These are phyloP conservation scores for Apodospora peruviana DNA, from an alignment of 495 filamentous ascomycete genomes.

Conservation along the genomic window DNA sequence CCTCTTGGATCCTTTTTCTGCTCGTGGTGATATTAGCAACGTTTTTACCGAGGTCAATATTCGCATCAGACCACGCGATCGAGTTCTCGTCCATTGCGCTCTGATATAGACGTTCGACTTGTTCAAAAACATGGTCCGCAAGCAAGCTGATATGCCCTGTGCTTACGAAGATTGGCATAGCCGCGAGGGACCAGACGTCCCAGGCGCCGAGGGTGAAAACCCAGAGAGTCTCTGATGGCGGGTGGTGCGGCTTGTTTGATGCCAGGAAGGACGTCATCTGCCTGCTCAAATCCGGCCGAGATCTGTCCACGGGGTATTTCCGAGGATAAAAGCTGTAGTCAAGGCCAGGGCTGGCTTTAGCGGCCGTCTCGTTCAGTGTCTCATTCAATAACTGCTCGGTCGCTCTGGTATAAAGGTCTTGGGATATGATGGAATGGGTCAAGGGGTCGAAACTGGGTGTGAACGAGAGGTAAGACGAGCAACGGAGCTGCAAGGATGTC, in stretches of 20 bases:
- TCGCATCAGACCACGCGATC: conserved; percentile 10
- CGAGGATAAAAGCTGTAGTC: conserved; percentile 33
- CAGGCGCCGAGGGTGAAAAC: conserved; percentile 42
- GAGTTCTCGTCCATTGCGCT: conserved; percentile 26
- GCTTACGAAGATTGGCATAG: conserved; percentile 30
- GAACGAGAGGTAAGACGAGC: conserved; percentile 25
- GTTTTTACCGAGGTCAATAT: neutral
- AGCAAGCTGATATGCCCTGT: conserved; percentile 21
- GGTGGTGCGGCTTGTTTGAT: conserved; percentile 9
- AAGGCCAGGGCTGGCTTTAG: conserved; percentile 15
- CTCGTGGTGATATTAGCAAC: neutral
- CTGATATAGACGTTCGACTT: conserved; percentile 36
- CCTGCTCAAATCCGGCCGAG: conserved; percentile 31
- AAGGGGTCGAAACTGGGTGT: conserved; percentile 18
- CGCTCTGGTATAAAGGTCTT: conserved; percentile 24
- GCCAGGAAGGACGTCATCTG: conserved; percentile 38
- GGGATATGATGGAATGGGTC: conserved; percentile 24
- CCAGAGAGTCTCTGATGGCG: conserved; percentile 37
- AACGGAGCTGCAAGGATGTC: conserved; percentile 25
- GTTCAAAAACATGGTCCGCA: conserved; percentile 29
- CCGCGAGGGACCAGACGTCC: conserved; percentile 43
- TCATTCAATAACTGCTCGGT: conserved; percentile 9
- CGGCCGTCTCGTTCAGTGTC: conserved; percentile 7
- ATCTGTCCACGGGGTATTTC: conserved; percentile 20
- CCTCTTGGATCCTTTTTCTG: neutral